phyloP scores from a whole-genome alignment of 192 early-diverging fungal genomes.

The Coemansia reversa region DNA sequence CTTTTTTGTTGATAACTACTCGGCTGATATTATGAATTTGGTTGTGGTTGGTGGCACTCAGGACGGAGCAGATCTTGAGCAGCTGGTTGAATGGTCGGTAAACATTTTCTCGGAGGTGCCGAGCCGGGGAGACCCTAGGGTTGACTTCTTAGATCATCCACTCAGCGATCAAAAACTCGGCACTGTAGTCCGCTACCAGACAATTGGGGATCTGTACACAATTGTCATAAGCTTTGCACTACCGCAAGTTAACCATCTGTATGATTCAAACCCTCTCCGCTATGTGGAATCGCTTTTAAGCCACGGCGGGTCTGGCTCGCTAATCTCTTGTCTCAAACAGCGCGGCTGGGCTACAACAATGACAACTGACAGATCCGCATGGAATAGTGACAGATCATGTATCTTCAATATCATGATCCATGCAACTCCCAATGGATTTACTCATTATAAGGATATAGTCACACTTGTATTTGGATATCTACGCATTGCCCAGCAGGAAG shows the following conservation, averaged over 20 bases:
- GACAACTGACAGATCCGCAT: neutral
- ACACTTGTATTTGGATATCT: slow-evolving; percentile 31
- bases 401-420: slow-evolving; percentile 11
- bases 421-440: slow-evolving; percentile 22
- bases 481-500: slow-evolving; percentile 1
- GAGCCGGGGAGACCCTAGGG: slow-evolving; percentile 63
- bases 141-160: slow-evolving; percentile 62
- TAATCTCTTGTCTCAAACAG: slow-evolving; percentile 74
- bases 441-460: slow-evolving; percentile 16
- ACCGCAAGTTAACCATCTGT: slow-evolving; percentile 63
- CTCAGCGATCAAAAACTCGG: slow-evolving; percentile 67
- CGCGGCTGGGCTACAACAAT: slow-evolving; percentile 77
- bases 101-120: slow-evolving; percentile 71
- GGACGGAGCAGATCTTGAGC: slow-evolving; percentile 72
- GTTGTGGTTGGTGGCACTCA: slow-evolving; percentile 79
- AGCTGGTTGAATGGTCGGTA: slow-evolving; percentile 71
- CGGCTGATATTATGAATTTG: slow-evolving; percentile 87
- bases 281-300: slow-evolving; percentile 79
- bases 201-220: slow-evolving; percentile 67
- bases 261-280: slow-evolving; percentile 55
- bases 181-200: slow-evolving; percentile 66
- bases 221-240: slow-evolving; percentile 78
- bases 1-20: slow-evolving; percentile 84
- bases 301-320: slow-evolving; percentile 77
- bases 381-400: neutral